Base-by-base conservation (phyloP, 2,329 filamentous ascomycete genomes). In the Botrytis elliptica region DNA sequence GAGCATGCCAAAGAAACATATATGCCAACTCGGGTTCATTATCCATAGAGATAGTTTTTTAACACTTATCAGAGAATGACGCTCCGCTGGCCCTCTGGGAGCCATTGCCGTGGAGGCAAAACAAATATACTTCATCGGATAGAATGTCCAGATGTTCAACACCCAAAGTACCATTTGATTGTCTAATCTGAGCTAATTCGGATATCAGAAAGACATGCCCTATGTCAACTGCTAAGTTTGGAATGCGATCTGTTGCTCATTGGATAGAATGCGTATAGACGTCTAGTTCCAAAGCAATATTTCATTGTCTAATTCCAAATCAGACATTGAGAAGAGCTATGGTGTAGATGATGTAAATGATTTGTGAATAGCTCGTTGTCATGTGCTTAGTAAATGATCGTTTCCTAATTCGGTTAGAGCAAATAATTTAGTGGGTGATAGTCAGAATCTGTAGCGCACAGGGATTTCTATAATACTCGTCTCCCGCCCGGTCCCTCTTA, bases 381-480 rank as follows among this genome's bases (percentile, higher is more conserved):
- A 29, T 1, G n/a, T 57, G 52, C 52, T 57, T 57, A 57, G 52
- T 57, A 29, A 29, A 57, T 18, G 22, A 63, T 63, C 36, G 40
- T 8, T 40, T 44, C 40, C 40, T 29, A 44, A 33, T 64, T 22
- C 1, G 40, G 62, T 22, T 64, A 64, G 38, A 20, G 14, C 8
- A 42, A 3, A 29, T 14, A 33, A 33, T 22, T 66, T 52, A 49
- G 64, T 44, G 64, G 44, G 6, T 0, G 60, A 42, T 63, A n/a
- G 38, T 40, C 25, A 42, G 29, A 29, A 29, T 36, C 44, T 9
- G 22, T 67, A 67, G 64, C 42, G 14, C 46, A 68, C 33, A 68
- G 65, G 16, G 8, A 40, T 55, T 55, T 14, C 46, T 68, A 68
- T 55, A 68, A 68, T 68, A 57, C 65, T 68, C 65, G 33, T 68